Evolutionary conservation across 108 stramenopile genomes (phyloP).

Genomic region (Cyclotella kingstonii): DNA sequence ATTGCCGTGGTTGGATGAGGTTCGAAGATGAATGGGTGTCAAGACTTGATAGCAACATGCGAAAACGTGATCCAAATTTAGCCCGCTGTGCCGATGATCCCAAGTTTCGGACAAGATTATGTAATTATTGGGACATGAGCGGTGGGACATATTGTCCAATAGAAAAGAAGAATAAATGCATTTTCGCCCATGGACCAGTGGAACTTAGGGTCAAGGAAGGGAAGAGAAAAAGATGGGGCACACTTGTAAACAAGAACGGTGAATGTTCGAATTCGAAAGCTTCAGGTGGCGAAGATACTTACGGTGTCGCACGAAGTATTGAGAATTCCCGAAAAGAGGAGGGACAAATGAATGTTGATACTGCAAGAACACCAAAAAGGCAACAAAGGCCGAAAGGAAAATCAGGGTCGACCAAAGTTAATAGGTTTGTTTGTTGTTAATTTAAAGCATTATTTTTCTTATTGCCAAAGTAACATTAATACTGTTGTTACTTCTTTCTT

Average conservation of each 20-base stretch:
- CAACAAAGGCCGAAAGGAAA: slow-evolving; percentile 26
- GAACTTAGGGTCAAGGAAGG: slow-evolving; percentile 93
- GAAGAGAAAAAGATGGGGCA: slow-evolving; percentile 89
- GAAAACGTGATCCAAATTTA: slow-evolving; percentile 70
- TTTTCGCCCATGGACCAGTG: slow-evolving; percentile 93
- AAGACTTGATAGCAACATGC: slow-evolving; percentile 54
- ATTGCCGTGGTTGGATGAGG: slow-evolving; percentile 81
- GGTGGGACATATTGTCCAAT: slow-evolving; percentile 85
- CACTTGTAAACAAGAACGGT: slow-evolving; percentile 78
- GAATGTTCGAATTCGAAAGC: slow-evolving; percentile 75
- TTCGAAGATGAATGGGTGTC: slow-evolving; percentile 82
- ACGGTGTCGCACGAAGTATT: slow-evolving; percentile 73
- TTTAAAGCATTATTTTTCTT: too few species aligned
- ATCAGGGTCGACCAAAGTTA: slow-evolving; percentile 9
- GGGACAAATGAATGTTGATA: slow-evolving; percentile 80
- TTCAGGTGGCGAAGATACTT: slow-evolving; percentile 92
- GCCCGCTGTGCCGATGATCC: slow-evolving; percentile 80
- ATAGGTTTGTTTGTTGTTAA: too few species aligned
- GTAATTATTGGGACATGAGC: slow-evolving; percentile 88
- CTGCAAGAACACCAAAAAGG: slow-evolving; percentile 18
- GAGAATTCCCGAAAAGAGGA: slow-evolving; percentile 74
- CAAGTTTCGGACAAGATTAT: slow-evolving; percentile 92
- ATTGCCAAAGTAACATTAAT: too few species aligned
- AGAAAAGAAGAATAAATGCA: slow-evolving; percentile 89
- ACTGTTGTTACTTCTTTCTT: slow-evolving; percentile 15